Conservation (phyloP, 169 alveolate genomes). For the Plasmodium gonderi region DNA sequence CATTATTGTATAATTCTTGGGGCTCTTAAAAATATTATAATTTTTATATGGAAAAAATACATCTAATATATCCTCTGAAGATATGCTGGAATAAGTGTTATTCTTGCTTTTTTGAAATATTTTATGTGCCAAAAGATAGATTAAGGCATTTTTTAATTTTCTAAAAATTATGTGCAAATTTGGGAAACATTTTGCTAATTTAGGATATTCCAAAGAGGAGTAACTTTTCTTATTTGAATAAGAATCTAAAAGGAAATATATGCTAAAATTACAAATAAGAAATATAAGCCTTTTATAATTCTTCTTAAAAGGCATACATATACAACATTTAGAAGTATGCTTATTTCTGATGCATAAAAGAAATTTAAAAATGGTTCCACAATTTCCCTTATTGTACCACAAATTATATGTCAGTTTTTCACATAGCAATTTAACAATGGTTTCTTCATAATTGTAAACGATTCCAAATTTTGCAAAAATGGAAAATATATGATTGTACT, state of each 20-base stretch:
- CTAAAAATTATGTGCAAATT: not conserved
- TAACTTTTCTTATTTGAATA: not conserved
- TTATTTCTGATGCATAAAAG: constrained; percentile 1
- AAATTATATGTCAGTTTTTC: not conserved
- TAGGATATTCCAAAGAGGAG: not conserved
- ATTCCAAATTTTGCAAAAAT: constrained; percentile 19
- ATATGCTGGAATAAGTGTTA: not conserved
- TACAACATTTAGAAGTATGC: not conserved
- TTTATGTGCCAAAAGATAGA: not conserved
- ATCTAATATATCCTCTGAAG: not conserved
- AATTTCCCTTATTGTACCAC: not conserved
- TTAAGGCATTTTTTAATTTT: not conserved
- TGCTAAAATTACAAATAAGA: not conserved
- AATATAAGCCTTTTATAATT: not conserved
- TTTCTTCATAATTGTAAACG: not conserved
- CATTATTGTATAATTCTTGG: too few relatives aligned
- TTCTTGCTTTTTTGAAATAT: not conserved
- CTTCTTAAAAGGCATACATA: not conserved
- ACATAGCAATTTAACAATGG: not conserved
- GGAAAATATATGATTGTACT: not conserved
- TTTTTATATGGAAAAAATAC: not conserved
- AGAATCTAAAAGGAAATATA: not conserved
- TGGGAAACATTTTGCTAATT: not conserved
- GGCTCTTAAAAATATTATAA: not conserved
- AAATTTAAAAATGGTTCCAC: not conserved